phyloP scores from a whole-genome alignment of 2,329 filamentous ascomycete species.

The Fusarium sp. region DNA sequence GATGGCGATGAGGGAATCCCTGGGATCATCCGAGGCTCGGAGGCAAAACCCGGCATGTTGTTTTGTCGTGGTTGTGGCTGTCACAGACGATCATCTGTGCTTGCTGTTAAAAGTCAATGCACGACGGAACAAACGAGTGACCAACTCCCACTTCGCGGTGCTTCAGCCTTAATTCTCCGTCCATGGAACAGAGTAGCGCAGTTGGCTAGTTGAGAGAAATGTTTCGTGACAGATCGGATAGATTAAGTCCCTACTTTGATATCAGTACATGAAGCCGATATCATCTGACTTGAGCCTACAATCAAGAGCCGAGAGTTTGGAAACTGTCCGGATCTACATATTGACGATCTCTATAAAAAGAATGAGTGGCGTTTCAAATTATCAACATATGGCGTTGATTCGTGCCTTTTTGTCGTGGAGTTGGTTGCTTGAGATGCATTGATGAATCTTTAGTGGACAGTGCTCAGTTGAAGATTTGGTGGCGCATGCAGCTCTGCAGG shows the following conservation, averaged over 20 bases:
- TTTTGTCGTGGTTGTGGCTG: conserved; percentile 15
- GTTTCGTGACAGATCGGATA: neutral
- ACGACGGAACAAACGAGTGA: neutral
- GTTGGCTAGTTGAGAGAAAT: neutral
- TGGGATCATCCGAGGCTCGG: conserved; percentile 4
- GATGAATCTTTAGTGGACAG: conserved; percentile 20
- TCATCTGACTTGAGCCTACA: neutral
- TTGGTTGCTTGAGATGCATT: conserved; percentile 1
- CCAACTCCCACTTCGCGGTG: neutral
- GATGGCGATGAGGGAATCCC: conserved; percentile 6
- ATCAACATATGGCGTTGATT: neutral
- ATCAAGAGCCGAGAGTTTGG: neutral
- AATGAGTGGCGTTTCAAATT: neutral
- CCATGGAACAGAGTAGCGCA: neutral
- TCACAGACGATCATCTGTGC: conserved; percentile 13
- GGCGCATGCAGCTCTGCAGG: neutral
- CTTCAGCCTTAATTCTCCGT: conserved; percentile 1
- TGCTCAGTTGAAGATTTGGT: conserved; percentile 22
- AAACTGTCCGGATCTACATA: neutral
- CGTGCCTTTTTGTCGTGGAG: neutral
- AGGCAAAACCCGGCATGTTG: conserved; percentile 13
- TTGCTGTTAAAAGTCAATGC: conserved; percentile 9
- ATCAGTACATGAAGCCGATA: neutral
- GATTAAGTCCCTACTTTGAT: neutral
- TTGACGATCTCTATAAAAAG: neutral